Percentiles rank a stretch among this genome's conserved stretches.
Evolutionary conservation across 2,329 filamentous ascomycete species (phyloP).

Genomic region (Cladobotryum protrusum): DNA sequence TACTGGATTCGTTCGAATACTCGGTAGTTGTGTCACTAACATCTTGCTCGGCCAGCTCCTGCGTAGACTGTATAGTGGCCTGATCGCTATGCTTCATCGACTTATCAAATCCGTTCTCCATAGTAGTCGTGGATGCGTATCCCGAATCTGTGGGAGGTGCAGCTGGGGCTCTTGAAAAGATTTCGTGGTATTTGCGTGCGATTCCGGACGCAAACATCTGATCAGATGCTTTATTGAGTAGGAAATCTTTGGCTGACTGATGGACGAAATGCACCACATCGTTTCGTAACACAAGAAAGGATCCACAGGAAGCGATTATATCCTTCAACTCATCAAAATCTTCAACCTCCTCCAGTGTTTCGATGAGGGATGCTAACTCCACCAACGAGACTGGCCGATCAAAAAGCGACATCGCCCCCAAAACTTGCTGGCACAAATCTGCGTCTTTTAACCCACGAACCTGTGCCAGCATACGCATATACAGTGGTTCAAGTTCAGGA

Average conservation of each 20-base stretch:
- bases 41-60: no score
- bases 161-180: background rate
- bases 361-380: conserved; percentile 21
- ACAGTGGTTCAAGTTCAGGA: conserved; percentile 29
- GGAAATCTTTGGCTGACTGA: conserved; percentile 38
- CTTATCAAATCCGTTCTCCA: no score
- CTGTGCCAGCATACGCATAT: conserved; percentile 31
- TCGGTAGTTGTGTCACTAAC: no score
- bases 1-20: no score
- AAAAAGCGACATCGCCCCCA: conserved; percentile 23
- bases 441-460: conserved; percentile 23
- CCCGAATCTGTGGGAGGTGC: no score
- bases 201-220: background rate
- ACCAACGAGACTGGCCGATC: conserved; percentile 31
- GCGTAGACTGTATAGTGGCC: no score
- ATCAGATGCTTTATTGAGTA: conserved; percentile 19
- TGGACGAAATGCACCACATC: conserved; percentile 32
- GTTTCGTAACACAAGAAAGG: conserved; percentile 30
- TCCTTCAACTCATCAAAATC: conserved; percentile 16
- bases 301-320: conserved; percentile 31
- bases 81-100: no score
- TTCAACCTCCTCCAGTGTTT: background rate
- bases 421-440: conserved; percentile 26
- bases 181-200: background rate
- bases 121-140: no score